Base-by-base conservation (phyloP, 495 filamentous ascomycete species). In the Penicillium tannophilum region DNA sequence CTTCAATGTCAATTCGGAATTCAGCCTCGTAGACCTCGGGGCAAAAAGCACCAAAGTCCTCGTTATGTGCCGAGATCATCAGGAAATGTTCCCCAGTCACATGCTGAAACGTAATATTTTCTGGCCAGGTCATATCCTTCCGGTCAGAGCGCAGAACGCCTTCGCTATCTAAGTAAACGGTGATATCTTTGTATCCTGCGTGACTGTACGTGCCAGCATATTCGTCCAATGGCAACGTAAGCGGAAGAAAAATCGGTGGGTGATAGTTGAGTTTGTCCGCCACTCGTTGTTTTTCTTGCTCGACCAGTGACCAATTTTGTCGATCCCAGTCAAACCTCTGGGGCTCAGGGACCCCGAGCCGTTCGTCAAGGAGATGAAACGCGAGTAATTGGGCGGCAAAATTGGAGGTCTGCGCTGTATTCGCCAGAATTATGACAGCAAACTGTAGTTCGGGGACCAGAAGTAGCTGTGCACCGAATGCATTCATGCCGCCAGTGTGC, bases 401-500 rank as follows among this genome's bases (percentile, higher is more conserved):
- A 59, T 60, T 60, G 0, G 58, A 36, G 4, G 53, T 70, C 30
- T 63, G 23, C 6, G 65, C 71, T 28, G 75, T 77, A 56, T 85
- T 85, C 2, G 55, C 77, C 55, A 84, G 61, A 26, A 70, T 61
- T 0, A 76, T 68, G 3, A 82, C 67, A 1, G 73, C 78, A 56
- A 66, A 83, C 19, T 72, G 54, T 33, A 75, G 45, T 12, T 69
- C 69, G 0, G 81, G 81, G 39, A 83, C 64, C 50, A 78, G 75
- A 24, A 72, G 70, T 6, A 84, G 57, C 36, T 74, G 55, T 0
- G 81, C 66, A 3, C 73, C 78, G 58, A 77, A 82, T 0, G 74
- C 80, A 49, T 74, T 62, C 66, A 81, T 69, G 7, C 74, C 74
- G 11, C 82, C 81, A 16, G 53, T 43, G 43, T 84, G 81, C 28